phyloP scores from a whole-genome alignment of 495 filamentous ascomycete species.

The Penicillium parvum region DNA sequence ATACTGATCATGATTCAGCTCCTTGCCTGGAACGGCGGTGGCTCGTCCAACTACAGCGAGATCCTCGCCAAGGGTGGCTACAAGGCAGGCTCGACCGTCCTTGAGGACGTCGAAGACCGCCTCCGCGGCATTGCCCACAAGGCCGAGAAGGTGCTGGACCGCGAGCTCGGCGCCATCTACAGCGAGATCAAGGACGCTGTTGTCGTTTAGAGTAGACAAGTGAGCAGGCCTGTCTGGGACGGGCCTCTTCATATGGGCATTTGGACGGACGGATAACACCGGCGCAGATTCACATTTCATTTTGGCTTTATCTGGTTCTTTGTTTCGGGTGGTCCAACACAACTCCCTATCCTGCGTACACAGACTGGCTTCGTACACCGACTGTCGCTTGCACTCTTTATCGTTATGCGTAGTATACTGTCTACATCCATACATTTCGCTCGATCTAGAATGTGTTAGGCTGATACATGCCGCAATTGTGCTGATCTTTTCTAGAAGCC shows the following conservation, averaged over 20 bases:
- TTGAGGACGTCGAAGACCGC: slow-evolving; percentile 24
- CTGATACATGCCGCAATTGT: not conserved
- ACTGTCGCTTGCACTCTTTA: slow-evolving; percentile 18
- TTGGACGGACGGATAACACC: slow-evolving; percentile 27
- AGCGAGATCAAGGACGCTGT: slow-evolving; percentile 44
- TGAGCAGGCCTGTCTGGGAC: slow-evolving; percentile 19
- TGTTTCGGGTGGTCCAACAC: slow-evolving; percentile 15
- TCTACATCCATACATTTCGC: slow-evolving; percentile 22
- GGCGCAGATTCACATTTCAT: slow-evolving; percentile 31
- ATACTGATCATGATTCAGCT: slow-evolving; percentile 54
- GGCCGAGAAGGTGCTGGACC: slow-evolving; percentile 35
- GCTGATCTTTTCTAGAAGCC: not conserved
- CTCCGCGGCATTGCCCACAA: slow-evolving; percentile 31
- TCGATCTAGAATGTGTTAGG: slow-evolving; percentile 27
- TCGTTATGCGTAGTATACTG: slow-evolving; percentile 32
- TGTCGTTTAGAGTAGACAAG: slow-evolving; percentile 30
- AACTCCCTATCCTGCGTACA: slow-evolving; percentile 14
- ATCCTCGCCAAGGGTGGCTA: slow-evolving; percentile 67
- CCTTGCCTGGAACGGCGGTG: slow-evolving; percentile 99
- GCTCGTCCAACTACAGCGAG: slow-evolving; percentile 79
- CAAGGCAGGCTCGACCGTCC: slow-evolving; percentile 24
- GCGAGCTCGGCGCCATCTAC: slow-evolving; percentile 44
- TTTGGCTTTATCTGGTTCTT: slow-evolving; percentile 18
- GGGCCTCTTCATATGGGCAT: slow-evolving; percentile 22
- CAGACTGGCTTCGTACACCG: slow-evolving; percentile 20